Conservation (phyloP, 2,329 filamentous ascomycete species). For the Canariomyces notabilis region DNA sequence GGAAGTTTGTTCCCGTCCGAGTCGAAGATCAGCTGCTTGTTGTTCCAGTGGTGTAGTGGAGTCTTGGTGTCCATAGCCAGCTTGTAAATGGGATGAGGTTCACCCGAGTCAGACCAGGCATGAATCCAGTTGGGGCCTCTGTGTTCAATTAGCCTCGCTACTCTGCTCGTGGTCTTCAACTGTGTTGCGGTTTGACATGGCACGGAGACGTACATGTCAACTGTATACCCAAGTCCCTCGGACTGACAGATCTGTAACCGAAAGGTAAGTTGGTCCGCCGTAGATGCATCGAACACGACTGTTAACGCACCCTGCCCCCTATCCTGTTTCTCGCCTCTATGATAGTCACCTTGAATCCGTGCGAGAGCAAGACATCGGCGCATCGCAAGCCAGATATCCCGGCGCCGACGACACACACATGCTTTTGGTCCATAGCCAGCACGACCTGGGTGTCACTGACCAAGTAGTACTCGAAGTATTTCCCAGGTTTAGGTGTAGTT, state of each 20-base stretch:
- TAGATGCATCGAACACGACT: neutral
- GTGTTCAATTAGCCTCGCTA: too few relatives aligned
- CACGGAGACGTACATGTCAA: too few relatives aligned
- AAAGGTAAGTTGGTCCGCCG: neutral
- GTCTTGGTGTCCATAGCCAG: conserved; percentile 46
- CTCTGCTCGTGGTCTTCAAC: too few relatives aligned
- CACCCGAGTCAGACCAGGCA: conserved; percentile 36
- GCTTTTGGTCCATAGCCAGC: too few relatives aligned
- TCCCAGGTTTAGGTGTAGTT: too few relatives aligned
- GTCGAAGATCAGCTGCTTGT: conserved; percentile 40
- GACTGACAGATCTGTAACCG: conserved; percentile 29
- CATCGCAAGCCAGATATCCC: conserved; percentile 53
- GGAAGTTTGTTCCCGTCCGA: conserved; percentile 11
- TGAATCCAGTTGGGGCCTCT: conserved; percentile 53
- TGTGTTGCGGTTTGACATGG: too few relatives aligned
- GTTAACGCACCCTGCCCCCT: conserved; percentile 43
- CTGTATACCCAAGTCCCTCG: conserved; percentile 28
- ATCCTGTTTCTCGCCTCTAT: conserved; percentile 51
- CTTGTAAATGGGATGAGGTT: conserved; percentile 48
- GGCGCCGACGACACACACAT: conserved; percentile 49
- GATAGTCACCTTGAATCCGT: conserved; percentile 52
- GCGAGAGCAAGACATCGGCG: conserved; percentile 49
- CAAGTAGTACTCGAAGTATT: too few relatives aligned
- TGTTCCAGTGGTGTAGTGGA: conserved; percentile 42
- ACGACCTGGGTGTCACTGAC: too few relatives aligned